Evolutionary conservation across 768 basidiomycete genomes (phyloP), one percentile per base, ranked within the genome.

Genomic region (Hygrocybe coccinea): DNA sequence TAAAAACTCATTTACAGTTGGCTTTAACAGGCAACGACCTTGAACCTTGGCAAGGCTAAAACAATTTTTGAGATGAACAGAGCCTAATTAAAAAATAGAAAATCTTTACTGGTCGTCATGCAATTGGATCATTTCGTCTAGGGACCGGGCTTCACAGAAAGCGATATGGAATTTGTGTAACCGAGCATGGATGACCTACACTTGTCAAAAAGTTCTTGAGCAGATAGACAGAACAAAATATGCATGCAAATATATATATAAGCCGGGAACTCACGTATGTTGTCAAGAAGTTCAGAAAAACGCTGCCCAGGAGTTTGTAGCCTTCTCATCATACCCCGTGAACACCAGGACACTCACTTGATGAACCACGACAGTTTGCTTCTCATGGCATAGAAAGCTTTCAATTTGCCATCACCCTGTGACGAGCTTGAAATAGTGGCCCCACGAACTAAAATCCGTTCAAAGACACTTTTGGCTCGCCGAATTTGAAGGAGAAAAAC

Each of bases 281-380:
- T 33, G 82, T 84, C 50, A 92, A 65, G 62, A 89, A 91, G 63
- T 84, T 82, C 58, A 87, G 71, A 36, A 89, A 62, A 0, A 80
- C 80, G 60, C 88, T 89, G 56, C 43, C 53, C 50, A 29, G 44
- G n/a, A 47, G 15, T 15, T 8, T 4, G 3, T 43, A 50, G 54
- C 35, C 22, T 45, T 38, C 29, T 8, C 48, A n/a, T n/a, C n/a
- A n/a, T 35, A 15, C 39, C 11, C 19, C 8, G 24, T 56, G 14
- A 17, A n/a, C 34, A 33, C 43, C 15, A 25, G 22, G 34, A 6
- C 44, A 47, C 86, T 62, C 64, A 91, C 90, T 88, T 90, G 66
- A 88, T 79, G 61, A 91, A 88, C 91, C 91, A 93, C 55, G 86
- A 86, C 56, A 93, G 62, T 54, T 85, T 83, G 60, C 84, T 82